phyloP scores from a whole-genome alignment of 1,284 basidiomycete species.

The Ustilago bromivora region DNA sequence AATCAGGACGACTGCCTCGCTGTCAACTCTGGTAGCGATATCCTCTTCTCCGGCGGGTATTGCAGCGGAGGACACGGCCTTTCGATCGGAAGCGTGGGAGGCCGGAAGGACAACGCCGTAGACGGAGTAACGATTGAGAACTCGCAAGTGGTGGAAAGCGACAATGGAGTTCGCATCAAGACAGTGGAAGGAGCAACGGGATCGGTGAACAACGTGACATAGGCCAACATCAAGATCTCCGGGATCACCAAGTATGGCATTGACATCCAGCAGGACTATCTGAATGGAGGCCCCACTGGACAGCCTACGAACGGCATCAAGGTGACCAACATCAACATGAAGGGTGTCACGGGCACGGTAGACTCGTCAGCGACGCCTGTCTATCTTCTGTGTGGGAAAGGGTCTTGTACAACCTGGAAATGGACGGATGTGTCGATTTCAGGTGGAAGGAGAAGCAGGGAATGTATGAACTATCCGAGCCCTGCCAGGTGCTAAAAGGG shows the following conservation, averaged over 20 bases:
- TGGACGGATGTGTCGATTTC: constrained; percentile 17
- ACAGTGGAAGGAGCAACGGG: constrained; percentile 36
- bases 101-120: constrained; percentile 35
- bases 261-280: constrained; percentile 42
- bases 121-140: constrained; percentile 28
- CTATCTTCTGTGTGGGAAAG: constrained; percentile 32
- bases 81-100: constrained; percentile 46
- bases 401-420: constrained; percentile 30
- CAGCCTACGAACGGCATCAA: constrained; percentile 35
- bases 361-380: constrained; percentile 12
- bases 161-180: constrained; percentile 45
- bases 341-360: constrained; percentile 26
- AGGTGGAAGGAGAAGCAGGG: constrained; percentile 19
- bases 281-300: constrained; percentile 32
- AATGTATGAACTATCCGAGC: constrained; percentile 25
- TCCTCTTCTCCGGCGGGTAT: constrained; percentile 20
- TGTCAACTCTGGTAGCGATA: constrained; percentile 40
- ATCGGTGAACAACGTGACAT: constrained; percentile 38
- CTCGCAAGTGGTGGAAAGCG: constrained; percentile 24
- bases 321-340: constrained; percentile 35
- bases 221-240: constrained; percentile 23
- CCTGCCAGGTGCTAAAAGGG: constrained; percentile 9
- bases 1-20: constrained; percentile 50
- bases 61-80: constrained; percentile 46
- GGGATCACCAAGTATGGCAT: constrained; percentile 36